A percentile compares a stretch with the other conserved stretches of the same genome.
Conservation (phyloP, 2,329 filamentous ascomycete species). For the Tolypocladium amazonense region DNA sequence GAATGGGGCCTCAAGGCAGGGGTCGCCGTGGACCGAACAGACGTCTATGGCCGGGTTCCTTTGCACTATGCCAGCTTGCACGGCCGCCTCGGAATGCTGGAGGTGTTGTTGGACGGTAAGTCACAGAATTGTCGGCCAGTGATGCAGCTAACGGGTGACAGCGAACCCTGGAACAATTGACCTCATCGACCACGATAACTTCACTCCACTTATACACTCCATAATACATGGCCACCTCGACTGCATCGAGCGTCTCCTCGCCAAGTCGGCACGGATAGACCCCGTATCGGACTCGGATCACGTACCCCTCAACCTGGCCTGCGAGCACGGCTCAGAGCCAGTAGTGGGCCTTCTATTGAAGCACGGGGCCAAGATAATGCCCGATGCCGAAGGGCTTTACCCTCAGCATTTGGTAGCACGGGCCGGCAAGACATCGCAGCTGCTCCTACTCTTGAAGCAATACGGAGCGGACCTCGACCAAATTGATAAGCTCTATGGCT, state of each 20-base stretch:
- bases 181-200: conserved; percentile 90
- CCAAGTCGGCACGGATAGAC: conserved; percentile 72
- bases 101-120: conserved; percentile 56
- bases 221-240: conserved; percentile 79
- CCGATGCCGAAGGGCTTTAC: conserved; percentile 90
- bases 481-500: conserved; percentile 89
- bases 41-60: conserved; percentile 90
- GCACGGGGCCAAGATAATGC: conserved; percentile 70
- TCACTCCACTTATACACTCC: conserved; percentile 88
- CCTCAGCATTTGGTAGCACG: conserved; percentile 95
- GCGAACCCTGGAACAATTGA: conserved; percentile 69
- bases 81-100: conserved; percentile 74
- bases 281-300: conserved; percentile 81
- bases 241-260: conserved; percentile 70
- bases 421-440: conserved; percentile 69
- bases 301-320: conserved; percentile 87
- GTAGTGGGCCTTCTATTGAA: conserved; percentile 80
- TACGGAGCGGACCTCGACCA: conserved; percentile 89
- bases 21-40: conserved; percentile 69
- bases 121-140: not conserved
- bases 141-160: conserved; percentile 16
- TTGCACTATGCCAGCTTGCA: conserved; percentile 96
- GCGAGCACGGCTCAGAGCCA: conserved; percentile 77
- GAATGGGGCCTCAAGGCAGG: conserved; percentile 61
- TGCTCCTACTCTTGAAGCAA: conserved; percentile 69